phyloP scores from a whole-genome alignment of 2,329 filamentous ascomycete species.

The Penicillium sp. region DNA sequence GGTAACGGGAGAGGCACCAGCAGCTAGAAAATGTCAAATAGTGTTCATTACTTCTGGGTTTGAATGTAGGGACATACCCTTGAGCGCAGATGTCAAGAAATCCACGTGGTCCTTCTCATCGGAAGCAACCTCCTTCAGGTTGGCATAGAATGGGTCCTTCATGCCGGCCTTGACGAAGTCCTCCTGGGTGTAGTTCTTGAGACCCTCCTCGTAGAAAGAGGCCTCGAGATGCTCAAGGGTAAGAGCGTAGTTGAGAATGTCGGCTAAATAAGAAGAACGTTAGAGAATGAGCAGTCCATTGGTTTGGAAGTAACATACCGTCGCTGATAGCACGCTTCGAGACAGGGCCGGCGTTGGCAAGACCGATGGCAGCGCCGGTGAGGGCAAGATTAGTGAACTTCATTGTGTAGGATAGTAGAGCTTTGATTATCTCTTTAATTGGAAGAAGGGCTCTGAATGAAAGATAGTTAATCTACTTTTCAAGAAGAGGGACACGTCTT shows the following conservation, averaged over 20 bases:
- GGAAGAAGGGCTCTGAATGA: not conserved
- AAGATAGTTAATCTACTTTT: not conserved
- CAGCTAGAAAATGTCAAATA: constrained; percentile 24
- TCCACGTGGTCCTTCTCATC: constrained; percentile 62
- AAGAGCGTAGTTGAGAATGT: constrained; percentile 27
- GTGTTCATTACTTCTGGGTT: not conserved
- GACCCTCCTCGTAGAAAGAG: constrained; percentile 61
- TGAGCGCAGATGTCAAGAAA: constrained; percentile 53
- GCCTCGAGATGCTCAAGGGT: constrained; percentile 59
- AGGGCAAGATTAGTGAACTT: constrained; percentile 15
- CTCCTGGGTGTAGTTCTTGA: constrained; percentile 56
- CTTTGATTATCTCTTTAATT: not conserved
- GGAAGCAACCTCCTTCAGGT: constrained; percentile 55
- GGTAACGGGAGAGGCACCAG: constrained; percentile 53
- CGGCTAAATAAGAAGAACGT: constrained; percentile 7
- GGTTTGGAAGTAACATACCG: not conserved
- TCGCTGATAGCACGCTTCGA: constrained; percentile 15
- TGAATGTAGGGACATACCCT: constrained; percentile 6
- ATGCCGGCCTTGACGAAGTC: constrained; percentile 57
- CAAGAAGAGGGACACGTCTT: not conserved
- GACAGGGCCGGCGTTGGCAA: constrained; percentile 8
- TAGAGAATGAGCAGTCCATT: not conserved
- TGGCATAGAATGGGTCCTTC: constrained; percentile 55
- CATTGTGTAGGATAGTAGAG: constrained; percentile 1
- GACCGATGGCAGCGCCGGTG: constrained; percentile 6